These are phyloP conservation scores for Psilocybe subaeruginosa DNA, from an alignment of 768 basidiomycete species.

Conservation along the genomic window DNA sequence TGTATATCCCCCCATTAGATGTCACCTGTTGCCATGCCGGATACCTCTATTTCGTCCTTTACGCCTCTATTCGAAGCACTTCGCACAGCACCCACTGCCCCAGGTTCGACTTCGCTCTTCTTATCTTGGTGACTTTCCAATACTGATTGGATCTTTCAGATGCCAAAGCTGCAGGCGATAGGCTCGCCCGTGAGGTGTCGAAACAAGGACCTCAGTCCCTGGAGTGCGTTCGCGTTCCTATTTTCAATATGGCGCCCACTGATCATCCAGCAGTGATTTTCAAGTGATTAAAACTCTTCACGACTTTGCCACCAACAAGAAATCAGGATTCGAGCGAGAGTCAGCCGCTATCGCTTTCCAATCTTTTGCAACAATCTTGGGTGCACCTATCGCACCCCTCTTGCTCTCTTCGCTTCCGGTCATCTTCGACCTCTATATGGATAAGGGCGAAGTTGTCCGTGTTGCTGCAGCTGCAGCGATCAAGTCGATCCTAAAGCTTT, in stretches of 20 bases:
- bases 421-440: constrained; percentile 85
- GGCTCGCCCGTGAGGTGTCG: constrained; percentile 70
- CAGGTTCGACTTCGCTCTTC: constrained; percentile 40
- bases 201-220: constrained; percentile 66
- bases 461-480: constrained; percentile 77
- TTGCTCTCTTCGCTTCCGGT: constrained; percentile 77
- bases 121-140: constrained; percentile 8
- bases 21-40: constrained; percentile 58
- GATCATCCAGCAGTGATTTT: constrained; percentile 48
- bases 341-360: constrained; percentile 83
- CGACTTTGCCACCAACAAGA: constrained; percentile 76
- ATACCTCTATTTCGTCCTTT: constrained; percentile 45
- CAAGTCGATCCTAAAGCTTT: constrained; percentile 82
- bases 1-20: constrained; percentile 36
- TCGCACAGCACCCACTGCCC: constrained; percentile 62
- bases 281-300: constrained; percentile 68
- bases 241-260: not conserved
- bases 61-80: constrained; percentile 52
- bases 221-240: constrained; percentile 41
- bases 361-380: constrained; percentile 71
- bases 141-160: constrained; percentile 43
- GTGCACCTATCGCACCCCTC: constrained; percentile 70
- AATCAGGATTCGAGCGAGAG: constrained; percentile 88
- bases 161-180: constrained; percentile 84
- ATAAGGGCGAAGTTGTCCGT: constrained; percentile 93